These are phyloP conservation scores for Calocybe cyanea DNA, from an alignment of 768 basidiomycete species.

Conservation along the genomic window DNA sequence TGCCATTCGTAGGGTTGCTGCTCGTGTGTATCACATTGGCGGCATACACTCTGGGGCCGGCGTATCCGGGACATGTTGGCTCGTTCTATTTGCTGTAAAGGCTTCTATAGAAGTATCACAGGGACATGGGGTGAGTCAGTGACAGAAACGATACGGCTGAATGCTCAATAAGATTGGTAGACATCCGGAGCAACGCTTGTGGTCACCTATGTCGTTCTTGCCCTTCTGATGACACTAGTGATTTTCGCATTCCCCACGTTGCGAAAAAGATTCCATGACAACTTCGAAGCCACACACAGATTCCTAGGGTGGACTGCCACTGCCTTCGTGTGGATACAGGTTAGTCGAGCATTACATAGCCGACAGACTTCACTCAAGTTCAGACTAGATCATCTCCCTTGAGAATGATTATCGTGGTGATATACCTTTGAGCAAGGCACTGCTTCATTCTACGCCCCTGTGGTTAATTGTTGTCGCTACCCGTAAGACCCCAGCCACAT, in stretches of 20 bases:
- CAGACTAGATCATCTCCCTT: not conserved
- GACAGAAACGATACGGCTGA: not conserved
- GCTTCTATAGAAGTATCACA: conserved; percentile 46
- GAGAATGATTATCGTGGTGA: conserved; percentile 41
- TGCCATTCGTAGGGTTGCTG: conserved; percentile 48
- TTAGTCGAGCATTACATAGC: conserved; percentile 12
- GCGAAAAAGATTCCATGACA: conserved; percentile 34
- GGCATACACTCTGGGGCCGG: conserved; percentile 58
- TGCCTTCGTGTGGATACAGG: conserved; percentile 40
- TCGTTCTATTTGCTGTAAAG: conserved; percentile 44
- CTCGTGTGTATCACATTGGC: conserved; percentile 58
- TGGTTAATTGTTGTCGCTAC: conserved; percentile 40
- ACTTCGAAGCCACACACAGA: conserved; percentile 40
- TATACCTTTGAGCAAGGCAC: conserved; percentile 1
- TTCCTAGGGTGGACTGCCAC: conserved; percentile 43
- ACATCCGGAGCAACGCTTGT: conserved; percentile 6
- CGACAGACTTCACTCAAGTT: not conserved
- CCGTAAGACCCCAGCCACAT: not conserved
- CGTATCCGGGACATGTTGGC: conserved; percentile 51
- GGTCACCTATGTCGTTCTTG: conserved; percentile 6
- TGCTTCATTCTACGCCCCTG: conserved; percentile 27
- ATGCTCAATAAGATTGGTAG: not conserved
- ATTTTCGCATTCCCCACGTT: conserved; percentile 35
- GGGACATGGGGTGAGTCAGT: conserved; percentile 26
- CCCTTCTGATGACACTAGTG: conserved; percentile 32